Evolutionary conservation across 768 basidiomycete species (phyloP).

Genomic region (Leccinum barrowsii): DNA sequence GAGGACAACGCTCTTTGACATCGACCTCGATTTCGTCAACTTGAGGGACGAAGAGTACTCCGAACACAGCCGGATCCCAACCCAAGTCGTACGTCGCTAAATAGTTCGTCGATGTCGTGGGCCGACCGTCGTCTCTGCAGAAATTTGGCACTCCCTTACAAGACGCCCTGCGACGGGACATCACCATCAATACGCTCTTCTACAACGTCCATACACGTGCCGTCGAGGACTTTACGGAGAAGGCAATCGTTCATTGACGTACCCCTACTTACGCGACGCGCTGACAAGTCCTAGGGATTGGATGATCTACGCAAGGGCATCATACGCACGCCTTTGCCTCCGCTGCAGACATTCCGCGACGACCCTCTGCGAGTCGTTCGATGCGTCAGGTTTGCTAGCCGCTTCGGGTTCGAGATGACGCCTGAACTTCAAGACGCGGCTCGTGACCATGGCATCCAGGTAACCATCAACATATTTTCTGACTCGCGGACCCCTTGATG

Average conservation of each 20-base stretch:
- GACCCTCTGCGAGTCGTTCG: conserved; percentile 93
- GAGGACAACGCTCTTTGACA: conserved; percentile 70
- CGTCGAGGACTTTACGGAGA: conserved; percentile 85
- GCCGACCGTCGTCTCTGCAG: conserved; percentile 38
- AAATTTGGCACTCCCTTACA: conserved; percentile 87
- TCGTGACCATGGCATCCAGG: conserved; percentile 61
- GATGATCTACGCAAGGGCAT: conserved; percentile 75
- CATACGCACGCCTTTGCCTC: conserved; percentile 86
- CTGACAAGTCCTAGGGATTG: conserved; percentile 55
- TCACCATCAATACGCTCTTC: conserved; percentile 94
- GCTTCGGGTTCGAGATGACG: conserved; percentile 81
- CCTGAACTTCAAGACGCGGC: conserved; percentile 62
- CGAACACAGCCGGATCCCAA: conserved; percentile 83
- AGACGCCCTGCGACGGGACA: conserved; percentile 87
- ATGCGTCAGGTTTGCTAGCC: conserved; percentile 86
- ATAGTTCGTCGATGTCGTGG: neutral
- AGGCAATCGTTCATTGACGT: conserved; percentile 40
- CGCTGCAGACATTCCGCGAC: conserved; percentile 85
- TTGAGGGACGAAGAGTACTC: conserved; percentile 91
- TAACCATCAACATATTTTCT: conserved; percentile 19
- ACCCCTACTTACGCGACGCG: neutral
- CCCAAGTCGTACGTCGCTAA: conserved; percentile 61
- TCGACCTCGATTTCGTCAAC: conserved; percentile 93
- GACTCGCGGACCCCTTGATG: neutral
- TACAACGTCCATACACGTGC: conserved; percentile 86